Evolutionary conservation across 2,329 filamentous ascomycete species (phyloP).

Genomic region (Paraphoma chrysanthemicola): DNA sequence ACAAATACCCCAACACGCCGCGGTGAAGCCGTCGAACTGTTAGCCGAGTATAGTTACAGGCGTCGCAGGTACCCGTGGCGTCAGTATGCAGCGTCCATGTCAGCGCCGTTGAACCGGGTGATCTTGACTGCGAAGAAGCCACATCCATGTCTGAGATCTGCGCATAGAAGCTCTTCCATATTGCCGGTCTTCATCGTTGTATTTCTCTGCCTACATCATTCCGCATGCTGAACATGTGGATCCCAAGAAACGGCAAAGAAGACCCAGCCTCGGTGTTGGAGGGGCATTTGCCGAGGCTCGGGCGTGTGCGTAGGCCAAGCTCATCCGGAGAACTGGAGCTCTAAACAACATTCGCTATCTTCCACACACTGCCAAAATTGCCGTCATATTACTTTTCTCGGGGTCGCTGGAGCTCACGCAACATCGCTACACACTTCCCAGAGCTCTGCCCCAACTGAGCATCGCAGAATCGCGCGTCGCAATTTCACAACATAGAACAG

Average conservation of each 20-base stretch:
- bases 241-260: constrained; percentile 2
- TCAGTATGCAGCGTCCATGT: not conserved
- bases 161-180: not conserved
- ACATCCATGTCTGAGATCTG: constrained; percentile 1
- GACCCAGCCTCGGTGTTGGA: constrained; percentile 1
- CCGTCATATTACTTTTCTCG: constrained; percentile 1
- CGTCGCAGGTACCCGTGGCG: constrained; percentile 1
- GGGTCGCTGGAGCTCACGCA: not conserved
- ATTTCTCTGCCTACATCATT: not conserved
- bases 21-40: not conserved
- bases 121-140: not conserved
- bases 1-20: not conserved
- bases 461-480: constrained; percentile 10
- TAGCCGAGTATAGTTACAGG: not conserved
- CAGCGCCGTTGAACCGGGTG: not conserved
- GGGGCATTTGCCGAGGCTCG: constrained; percentile 5
- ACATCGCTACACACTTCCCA: constrained; percentile 1
- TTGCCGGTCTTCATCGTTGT: not conserved
- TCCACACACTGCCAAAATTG: constrained; percentile 15
- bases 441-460: not conserved
- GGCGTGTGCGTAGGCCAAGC: constrained; percentile 12
- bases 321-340: constrained; percentile 36
- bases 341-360: constrained; percentile 22
- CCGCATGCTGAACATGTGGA: not conserved
- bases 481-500: constrained; percentile 8